Evolutionary conservation across 192 early-diverging fungal genomes (phyloP), one percentile per base, ranked within the genome.

Genomic region (Coemansia sp.): DNA sequence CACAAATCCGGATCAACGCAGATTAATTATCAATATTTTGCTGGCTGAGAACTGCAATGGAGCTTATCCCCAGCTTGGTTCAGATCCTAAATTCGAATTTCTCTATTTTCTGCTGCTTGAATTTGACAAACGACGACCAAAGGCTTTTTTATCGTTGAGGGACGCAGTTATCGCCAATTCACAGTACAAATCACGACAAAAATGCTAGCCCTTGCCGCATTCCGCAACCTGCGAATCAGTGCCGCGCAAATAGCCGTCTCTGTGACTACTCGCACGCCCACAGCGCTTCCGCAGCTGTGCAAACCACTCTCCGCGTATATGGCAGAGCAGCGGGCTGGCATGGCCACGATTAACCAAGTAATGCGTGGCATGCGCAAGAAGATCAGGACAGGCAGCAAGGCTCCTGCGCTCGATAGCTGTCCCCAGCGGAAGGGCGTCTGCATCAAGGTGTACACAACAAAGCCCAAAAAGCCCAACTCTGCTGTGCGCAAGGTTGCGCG

Each of bases 391-490:
- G 75, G 85, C 14, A 87, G 88, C 69, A 91, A 91, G 68, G 83
- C 92, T 0, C 96, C 95, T 19, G 91, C 94, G 16, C 87, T 99
- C 33, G 92, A 95, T 60, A 85, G 84, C 39, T 92, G 89, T 66
- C 96, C 91, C 43, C 95, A 97, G 80, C 90, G 91, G 68, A 93
- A 94, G 64, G 97, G 96, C 43, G 95, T 99, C 11, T 98, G 96
- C 72, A 83, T 94, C 71, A 97, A 98, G 75, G 93, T 99, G 5
- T 98, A 95, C 72, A 95, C 90, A 3, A 92, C 93, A 55, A 98
- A 96, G 78, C 97, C 97, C 64, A 96, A 96, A 84, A 99, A 99
- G 79, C 97, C 97, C 74, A 99, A 99, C 84, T 99, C 97, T 39
- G 97, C 97, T 37, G 91, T 91, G 77, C 91, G 97, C 69, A 95